Percentiles rank a stretch among this genome's conserved stretches.
phyloP scores from a whole-genome alignment of 495 filamentous ascomycete species.

The Hyphodiscus hymeniophilus region DNA sequence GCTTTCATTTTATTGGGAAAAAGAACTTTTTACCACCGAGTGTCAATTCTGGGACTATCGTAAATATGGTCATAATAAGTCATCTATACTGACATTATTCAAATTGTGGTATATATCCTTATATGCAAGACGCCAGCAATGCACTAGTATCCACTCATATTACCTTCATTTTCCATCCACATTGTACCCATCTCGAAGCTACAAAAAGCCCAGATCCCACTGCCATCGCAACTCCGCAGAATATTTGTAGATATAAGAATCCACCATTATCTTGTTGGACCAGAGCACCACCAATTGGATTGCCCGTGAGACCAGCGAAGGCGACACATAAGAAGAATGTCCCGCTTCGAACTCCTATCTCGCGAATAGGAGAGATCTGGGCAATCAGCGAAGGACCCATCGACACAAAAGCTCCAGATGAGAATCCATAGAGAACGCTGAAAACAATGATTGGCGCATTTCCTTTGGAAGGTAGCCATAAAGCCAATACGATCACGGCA shows the following conservation, averaged over 20 bases:
- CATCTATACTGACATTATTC: too few species aligned
- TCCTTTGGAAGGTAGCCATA: slow-evolving; percentile 56
- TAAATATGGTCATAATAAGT: too few species aligned
- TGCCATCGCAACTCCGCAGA: slow-evolving; percentile 54
- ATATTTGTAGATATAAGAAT: slow-evolving; percentile 56
- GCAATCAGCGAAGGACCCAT: slow-evolving; percentile 51
- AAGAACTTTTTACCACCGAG: too few species aligned
- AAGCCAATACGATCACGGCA: slow-evolving; percentile 54
- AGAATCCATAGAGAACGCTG: slow-evolving; percentile 61
- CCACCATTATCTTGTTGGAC: slow-evolving; percentile 42
- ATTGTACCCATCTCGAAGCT: slow-evolving; percentile 31
- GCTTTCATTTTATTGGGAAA: too few species aligned
- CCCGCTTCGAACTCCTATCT: slow-evolving; percentile 69
- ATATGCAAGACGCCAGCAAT: too few species aligned
- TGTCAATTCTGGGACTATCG: too few species aligned
- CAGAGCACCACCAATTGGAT: slow-evolving; percentile 67
- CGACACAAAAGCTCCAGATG: slow-evolving; percentile 63
- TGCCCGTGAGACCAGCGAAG: slow-evolving; percentile 59
- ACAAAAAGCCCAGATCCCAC: slow-evolving; percentile 42
- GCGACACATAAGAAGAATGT: slow-evolving; percentile 54
- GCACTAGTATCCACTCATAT: too few species aligned
- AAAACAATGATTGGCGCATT: slow-evolving; percentile 59
- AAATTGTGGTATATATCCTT: too few species aligned
- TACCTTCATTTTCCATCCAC: slow-evolving; percentile 31
- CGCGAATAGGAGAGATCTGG: slow-evolving; percentile 61